Base-by-base conservation (phyloP, 2,329 filamentous ascomycete species). In the Orbilia oligospora region DNA sequence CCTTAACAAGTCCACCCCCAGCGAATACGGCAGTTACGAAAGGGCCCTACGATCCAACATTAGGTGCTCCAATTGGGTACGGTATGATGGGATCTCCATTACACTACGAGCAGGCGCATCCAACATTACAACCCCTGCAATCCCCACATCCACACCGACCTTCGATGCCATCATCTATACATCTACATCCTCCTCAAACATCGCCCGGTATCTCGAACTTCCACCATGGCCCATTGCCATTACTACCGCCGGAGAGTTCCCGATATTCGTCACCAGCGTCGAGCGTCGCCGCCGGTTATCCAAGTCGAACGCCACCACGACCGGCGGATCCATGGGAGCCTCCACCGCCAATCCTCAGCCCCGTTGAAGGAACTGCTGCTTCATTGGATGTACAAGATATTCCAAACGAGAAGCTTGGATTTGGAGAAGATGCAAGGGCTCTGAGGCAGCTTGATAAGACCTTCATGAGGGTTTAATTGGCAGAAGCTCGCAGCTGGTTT, bases 371-470 rank as follows among this genome's bases (percentile, higher is more conserved):
- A 83, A 83, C 80, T 83, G 76, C 80, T 78, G 73, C 82, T 69
- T 68, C 81, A 79, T 76, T 82, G 80, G 83, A 81, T 66, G 83
- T 87, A 6, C 86, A 87, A 69, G 88, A 89, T 81, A 89, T 89
- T 63, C 88, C 87, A 6, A 88, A 86, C 64, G 87, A 88, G 76
- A 89, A 89, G 80, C 84, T 89, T 27, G 88, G 87, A 4, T 89
- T 88, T 61, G 86, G 87, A 18, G 91, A 92, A 83, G 91, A 93
- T 80, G 88, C 87, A 78, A 86, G 90, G 80, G 90, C 90, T 0
- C 83, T 93, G 55, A 87, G 89, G 80, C 90, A 92, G 82, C 85
- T 93, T 63, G 89, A 93, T 83, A 84, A 86, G 22, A 87, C 86
- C 0, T 88, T 88, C 16, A 72, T 72, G 69, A 72, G 69, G 24